Evolutionary conservation across 257 asterid species (phyloP).

Genomic region (Anisodus acutangulus): DNA sequence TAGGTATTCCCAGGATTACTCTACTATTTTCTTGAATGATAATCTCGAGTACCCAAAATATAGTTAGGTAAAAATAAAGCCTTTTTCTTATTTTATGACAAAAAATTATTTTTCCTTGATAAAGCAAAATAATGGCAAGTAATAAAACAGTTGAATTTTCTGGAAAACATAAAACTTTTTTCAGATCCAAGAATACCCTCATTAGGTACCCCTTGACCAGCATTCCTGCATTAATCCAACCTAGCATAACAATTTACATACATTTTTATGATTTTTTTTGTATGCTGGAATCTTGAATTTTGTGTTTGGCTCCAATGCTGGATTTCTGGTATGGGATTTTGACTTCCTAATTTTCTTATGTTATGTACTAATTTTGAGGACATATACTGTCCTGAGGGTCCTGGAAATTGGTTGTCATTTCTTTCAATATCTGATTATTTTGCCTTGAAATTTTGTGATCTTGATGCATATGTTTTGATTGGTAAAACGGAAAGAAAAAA

Average conservation of each 20-base stretch:
- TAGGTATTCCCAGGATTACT: constrained; percentile 23
- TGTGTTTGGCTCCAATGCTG: constrained; percentile 33
- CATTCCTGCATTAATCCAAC: constrained; percentile 39
- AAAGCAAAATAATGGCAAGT: constrained; percentile 7
- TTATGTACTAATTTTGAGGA: neutral
- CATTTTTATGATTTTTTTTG: constrained; percentile 5
- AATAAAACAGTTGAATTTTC: constrained; percentile 28
- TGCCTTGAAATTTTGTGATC: neutral
- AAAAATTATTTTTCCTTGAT: neutral
- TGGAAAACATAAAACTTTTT: constrained; percentile 13
- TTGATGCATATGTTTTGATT: neutral
- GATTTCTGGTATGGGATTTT: constrained; percentile 41
- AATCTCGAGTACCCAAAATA: neutral
- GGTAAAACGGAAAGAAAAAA: constrained; percentile 12
- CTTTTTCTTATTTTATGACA: neutral
- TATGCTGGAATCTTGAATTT: constrained; percentile 25
- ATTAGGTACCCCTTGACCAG: constrained; percentile 37
- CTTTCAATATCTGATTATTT: neutral
- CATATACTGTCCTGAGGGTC: constrained; percentile 20
- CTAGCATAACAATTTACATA: constrained; percentile 31
- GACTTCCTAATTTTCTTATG: neutral
- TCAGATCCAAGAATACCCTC: constrained; percentile 35
- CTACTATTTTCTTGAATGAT: constrained; percentile 20
- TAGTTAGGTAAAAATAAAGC: neutral
- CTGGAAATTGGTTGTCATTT: constrained; percentile 8